Percentiles rank a stretch among this genome's conserved stretches.
These are phyloP conservation scores for Lichtheimia corymbifera DNA, from an alignment of 371 early-diverging fungal genomes.

Conservation along the genomic window DNA sequence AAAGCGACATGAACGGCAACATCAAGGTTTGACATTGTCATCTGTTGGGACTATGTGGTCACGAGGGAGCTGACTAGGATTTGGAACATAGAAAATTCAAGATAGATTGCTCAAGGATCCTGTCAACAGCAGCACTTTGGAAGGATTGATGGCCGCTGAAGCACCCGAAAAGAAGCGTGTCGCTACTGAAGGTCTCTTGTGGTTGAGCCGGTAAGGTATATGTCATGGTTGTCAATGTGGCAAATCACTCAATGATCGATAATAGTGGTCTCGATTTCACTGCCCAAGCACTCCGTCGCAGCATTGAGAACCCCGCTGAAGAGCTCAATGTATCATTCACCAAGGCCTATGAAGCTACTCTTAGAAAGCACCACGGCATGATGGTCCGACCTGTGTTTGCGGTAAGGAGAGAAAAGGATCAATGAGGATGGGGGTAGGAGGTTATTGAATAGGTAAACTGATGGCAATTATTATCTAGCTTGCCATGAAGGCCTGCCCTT, in stretches of 20 bases:
- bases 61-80: too few species aligned
- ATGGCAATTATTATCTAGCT: constrained; percentile 42
- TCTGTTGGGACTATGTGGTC: too few species aligned
- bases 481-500: constrained; percentile 94
- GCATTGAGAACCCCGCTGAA: constrained; percentile 65
- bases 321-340: constrained; percentile 83
- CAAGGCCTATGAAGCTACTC: constrained; percentile 78
- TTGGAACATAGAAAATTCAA: constrained; percentile 73
- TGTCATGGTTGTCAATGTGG: too few species aligned
- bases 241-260: neutral
- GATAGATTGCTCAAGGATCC: constrained; percentile 66
- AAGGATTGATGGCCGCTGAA: constrained; percentile 78
- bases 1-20: constrained; percentile 89
- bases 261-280: constrained; percentile 81
- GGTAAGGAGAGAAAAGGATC: constrained; percentile 45
- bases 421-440: neutral
- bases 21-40: constrained; percentile 56
- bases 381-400: constrained; percentile 81
- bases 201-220: constrained; percentile 78
- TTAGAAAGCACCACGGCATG: constrained; percentile 80
- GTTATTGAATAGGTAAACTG: neutral
- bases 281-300: constrained; percentile 73
- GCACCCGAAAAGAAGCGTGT: constrained; percentile 70
- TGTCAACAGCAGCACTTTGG: constrained; percentile 71
- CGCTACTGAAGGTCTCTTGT: constrained; percentile 92